phyloP scores from a whole-genome alignment of 139 green algal genomes.

The Chloropicon primus region DNA sequence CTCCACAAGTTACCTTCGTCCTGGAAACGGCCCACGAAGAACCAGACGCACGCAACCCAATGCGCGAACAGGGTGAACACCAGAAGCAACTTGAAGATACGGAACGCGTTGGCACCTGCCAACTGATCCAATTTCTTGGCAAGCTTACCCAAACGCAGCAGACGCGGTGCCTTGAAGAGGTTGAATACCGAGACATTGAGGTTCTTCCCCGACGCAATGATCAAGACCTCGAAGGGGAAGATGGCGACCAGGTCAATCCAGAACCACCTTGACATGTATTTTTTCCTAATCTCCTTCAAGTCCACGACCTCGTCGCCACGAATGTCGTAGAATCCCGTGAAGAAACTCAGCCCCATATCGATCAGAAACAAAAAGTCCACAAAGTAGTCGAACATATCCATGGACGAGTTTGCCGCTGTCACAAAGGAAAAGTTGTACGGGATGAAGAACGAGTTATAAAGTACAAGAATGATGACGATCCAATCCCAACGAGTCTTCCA shows the following conservation, averaged over 20 bases:
- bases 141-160: not conserved
- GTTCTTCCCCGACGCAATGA: not conserved
- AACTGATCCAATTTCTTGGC: not conserved
- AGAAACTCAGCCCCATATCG: conserved; percentile 7
- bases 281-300: not conserved
- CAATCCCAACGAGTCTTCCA: conserved; percentile 11
- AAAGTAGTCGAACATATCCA: conserved; percentile 10
- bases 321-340: conserved; percentile 3
- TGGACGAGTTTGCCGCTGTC: not conserved
- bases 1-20: conserved; percentile 16
- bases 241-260: conserved; percentile 1
- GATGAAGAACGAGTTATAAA: conserved; percentile 12
- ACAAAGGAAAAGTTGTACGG: conserved; percentile 9
- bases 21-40: conserved; percentile 14
- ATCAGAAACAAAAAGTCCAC: conserved; percentile 7
- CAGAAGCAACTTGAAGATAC: conserved; percentile 14
- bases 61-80: conserved; percentile 13
- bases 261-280: conserved; percentile 4
- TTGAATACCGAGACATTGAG: conserved; percentile 7
- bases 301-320: conserved; percentile 10
- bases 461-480: conserved; percentile 6
- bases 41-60: conserved; percentile 13
- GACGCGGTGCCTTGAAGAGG: not conserved
- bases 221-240: conserved; percentile 13
- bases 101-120: conserved; percentile 3